Conservation (phyloP, 441 rosid species). For the Euphorbia neoarborescens region DNA sequence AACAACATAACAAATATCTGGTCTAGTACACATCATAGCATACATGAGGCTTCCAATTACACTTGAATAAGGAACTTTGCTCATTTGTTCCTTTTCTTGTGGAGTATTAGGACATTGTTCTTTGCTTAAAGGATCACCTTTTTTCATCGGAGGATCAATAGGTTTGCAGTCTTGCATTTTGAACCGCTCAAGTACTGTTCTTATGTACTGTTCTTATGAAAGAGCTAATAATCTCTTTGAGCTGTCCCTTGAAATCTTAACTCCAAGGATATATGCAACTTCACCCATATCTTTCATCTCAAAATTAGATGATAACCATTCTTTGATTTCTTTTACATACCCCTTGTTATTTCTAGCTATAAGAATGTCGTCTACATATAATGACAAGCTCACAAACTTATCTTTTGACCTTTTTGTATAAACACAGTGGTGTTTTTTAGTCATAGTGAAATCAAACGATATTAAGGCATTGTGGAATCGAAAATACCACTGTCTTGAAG, state of each 20-base stretch:
- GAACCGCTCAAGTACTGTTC: too few relatives aligned
- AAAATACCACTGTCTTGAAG: neutral
- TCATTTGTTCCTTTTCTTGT: neutral
- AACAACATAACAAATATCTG: neutral
- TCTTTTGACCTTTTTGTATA: too few relatives aligned
- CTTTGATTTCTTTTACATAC: neutral
- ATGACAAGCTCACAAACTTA: too few relatives aligned
- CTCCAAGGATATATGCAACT: neutral
- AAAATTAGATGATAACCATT: neutral
- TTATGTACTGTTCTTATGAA: too few relatives aligned
- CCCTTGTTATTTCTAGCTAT: neutral
- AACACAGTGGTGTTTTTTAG: too few relatives aligned
- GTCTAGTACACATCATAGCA: too few relatives aligned
- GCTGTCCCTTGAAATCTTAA: too few relatives aligned
- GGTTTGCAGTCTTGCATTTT: neutral
- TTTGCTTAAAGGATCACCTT: neutral
- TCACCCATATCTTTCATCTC: neutral
- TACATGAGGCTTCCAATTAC: neutral
- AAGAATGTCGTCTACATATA: too few relatives aligned
- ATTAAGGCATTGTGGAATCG: too few relatives aligned
- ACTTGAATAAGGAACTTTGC: neutral
- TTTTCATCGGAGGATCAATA: neutral
- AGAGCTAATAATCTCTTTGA: too few relatives aligned
- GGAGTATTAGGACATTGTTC: neutral
- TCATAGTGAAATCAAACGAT: too few relatives aligned